These are phyloP conservation scores for Colletotrichum theobromicola DNA, from an alignment of 2,329 filamentous ascomycete genomes.

Conservation along the genomic window DNA sequence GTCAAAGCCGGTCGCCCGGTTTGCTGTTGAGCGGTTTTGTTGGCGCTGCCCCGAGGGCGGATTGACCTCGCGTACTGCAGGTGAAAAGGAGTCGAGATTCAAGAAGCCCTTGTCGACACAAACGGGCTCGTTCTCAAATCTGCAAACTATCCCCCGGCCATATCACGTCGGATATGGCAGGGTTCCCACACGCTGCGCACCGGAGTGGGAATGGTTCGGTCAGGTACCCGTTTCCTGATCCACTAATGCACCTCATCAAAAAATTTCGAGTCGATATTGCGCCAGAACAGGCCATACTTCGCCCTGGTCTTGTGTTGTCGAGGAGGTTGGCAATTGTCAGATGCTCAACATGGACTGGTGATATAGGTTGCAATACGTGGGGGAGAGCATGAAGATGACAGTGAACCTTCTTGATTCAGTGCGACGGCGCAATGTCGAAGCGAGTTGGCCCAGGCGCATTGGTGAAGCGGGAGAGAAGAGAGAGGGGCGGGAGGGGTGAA, in stretches of 20 bases:
- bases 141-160: constrained; percentile 10
- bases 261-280: constrained; percentile 16
- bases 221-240: constrained; percentile 20
- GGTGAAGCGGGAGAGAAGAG: background rate
- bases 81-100: constrained; percentile 9
- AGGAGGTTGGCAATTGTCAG: background rate
- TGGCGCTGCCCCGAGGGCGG: background rate
- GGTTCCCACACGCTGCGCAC: constrained; percentile 15
- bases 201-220: constrained; percentile 16
- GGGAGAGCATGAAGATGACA: background rate
- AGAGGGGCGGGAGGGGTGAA: background rate
- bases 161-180: constrained; percentile 15
- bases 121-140: background rate
- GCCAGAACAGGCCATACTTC: constrained; percentile 13
- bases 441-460: background rate
- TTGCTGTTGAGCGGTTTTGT: background rate
- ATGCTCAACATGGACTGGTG: background rate
- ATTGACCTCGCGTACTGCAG: background rate
- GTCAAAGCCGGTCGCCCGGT: background rate
- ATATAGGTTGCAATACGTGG: background rate
- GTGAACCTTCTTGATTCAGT: background rate
- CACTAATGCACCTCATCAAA: constrained; percentile 22
- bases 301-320: background rate
- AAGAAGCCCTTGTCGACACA: constrained; percentile 6
- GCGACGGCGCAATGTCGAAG: background rate